Conservation (phyloP, 306 rosid genomes). For the Lathyrus sativus region DNA sequence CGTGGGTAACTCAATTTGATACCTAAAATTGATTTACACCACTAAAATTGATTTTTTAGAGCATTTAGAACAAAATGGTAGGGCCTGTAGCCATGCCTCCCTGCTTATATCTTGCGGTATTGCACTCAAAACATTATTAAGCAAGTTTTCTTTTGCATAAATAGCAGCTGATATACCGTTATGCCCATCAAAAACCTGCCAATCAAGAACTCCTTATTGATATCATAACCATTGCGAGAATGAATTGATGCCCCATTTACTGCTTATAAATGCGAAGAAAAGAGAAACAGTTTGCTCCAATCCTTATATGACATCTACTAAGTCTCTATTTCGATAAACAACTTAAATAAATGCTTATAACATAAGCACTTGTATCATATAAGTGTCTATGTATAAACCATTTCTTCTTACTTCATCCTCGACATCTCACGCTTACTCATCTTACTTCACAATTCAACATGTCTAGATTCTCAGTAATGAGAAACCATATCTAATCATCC, state of each 20-base stretch:
- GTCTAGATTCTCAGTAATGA: slow-evolving; percentile 26
- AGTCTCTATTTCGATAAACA: neutral
- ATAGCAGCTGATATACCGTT: slow-evolving; percentile 97
- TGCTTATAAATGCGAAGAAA: slow-evolving; percentile 41
- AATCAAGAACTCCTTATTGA: slow-evolving; percentile 43
- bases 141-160: slow-evolving; percentile 76
- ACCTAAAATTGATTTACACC: no score
- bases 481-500: slow-evolving; percentile 23
- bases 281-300: slow-evolving; percentile 33
- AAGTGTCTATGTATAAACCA: neutral
- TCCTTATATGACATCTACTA: slow-evolving; percentile 28
- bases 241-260: slow-evolving; percentile 33
- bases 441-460: slow-evolving; percentile 54
- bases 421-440: slow-evolving; percentile 73
- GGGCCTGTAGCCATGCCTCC: slow-evolving; percentile 94
- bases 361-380: no score
- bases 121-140: slow-evolving; percentile 85
- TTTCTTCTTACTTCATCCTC: slow-evolving; percentile 41
- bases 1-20: no score
- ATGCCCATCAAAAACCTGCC: slow-evolving; percentile 97
- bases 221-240: slow-evolving; percentile 43
- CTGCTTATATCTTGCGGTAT: slow-evolving; percentile 87
- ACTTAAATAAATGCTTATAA: neutral
- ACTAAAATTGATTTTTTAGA: no score
- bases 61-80: no score